Evolutionary conservation across 495 filamentous ascomycete genomes (phyloP).

Genomic region (Penicillium chermesinum): DNA sequence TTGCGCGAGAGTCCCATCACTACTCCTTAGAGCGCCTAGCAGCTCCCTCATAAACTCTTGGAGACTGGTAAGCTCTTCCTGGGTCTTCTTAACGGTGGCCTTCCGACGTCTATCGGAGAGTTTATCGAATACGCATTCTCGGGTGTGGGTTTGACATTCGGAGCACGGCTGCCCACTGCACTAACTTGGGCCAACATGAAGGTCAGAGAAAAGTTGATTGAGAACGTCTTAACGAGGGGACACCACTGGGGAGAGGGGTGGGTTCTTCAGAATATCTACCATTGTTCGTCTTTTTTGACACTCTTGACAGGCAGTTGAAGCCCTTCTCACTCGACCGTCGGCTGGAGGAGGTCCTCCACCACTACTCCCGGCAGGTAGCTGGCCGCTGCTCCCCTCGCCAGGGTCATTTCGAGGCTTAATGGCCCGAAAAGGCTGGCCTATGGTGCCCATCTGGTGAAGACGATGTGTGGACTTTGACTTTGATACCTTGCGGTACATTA

Average conservation of each 20-base stretch:
- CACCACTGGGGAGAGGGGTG: background rate
- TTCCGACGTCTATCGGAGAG: constrained; percentile 39
- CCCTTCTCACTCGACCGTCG: constrained; percentile 34
- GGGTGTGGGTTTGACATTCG: constrained; percentile 33
- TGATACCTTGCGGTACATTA: background rate
- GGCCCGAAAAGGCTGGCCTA: background rate
- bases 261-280: constrained; percentile 21
- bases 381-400: constrained; percentile 8
- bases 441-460: background rate
- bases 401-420: background rate
- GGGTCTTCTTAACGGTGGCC: constrained; percentile 26
- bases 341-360: constrained; percentile 16
- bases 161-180: constrained; percentile 29
- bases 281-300: constrained; percentile 40
- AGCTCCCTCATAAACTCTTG: constrained; percentile 27
- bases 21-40: constrained; percentile 22
- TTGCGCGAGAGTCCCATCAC: constrained; percentile 15
- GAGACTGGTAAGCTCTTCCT: constrained; percentile 28
- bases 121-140: constrained; percentile 37
- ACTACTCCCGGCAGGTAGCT: background rate
- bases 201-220: constrained; percentile 4
- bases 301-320: constrained; percentile 38
- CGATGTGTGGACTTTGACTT: background rate
- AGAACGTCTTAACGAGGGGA: background rate
- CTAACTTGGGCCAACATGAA: constrained; percentile 17